phyloP scores from a whole-genome alignment of 2,329 filamentous ascomycete genomes.

The Apiospora arundinis region DNA sequence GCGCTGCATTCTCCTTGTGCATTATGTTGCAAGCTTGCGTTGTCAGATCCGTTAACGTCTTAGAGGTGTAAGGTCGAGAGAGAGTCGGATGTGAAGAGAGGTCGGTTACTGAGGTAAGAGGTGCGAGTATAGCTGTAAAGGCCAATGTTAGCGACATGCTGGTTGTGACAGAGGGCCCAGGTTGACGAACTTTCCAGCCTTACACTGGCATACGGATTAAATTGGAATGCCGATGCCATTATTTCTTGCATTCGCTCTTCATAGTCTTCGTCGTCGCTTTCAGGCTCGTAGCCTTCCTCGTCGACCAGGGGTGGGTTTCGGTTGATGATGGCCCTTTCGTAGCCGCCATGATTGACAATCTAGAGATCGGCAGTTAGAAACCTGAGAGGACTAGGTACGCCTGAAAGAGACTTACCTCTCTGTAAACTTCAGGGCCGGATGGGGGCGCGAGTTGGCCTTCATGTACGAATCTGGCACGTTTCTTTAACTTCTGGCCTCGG shows the following conservation, averaged over 20 bases:
- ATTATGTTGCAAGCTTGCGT: slow-evolving; percentile 73
- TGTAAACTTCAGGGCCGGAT: slow-evolving; percentile 71
- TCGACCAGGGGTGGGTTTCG: slow-evolving; percentile 76
- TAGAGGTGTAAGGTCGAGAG: slow-evolving; percentile 76
- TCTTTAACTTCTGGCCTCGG: slow-evolving; percentile 81
- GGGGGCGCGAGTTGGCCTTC: slow-evolving; percentile 72
- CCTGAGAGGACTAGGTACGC: slow-evolving; percentile 22
- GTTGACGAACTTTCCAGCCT: slow-evolving; percentile 69
- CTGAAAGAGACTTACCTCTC: slow-evolving; percentile 60
- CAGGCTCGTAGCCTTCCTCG: slow-evolving; percentile 78
- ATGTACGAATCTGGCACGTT: slow-evolving; percentile 73
- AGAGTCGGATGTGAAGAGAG: slow-evolving; percentile 76
- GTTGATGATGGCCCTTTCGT: slow-evolving; percentile 74
- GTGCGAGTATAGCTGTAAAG: slow-evolving; percentile 71
- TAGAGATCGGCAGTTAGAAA: slow-evolving; percentile 41
- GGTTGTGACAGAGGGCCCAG: background rate
- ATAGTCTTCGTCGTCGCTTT: slow-evolving; percentile 76
- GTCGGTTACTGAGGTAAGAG: slow-evolving; percentile 76
- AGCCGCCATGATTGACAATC: slow-evolving; percentile 77
- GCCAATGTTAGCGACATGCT: slow-evolving; percentile 36
- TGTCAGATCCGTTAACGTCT: slow-evolving; percentile 74
- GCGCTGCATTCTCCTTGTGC: slow-evolving; percentile 74
- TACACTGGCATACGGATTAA: slow-evolving; percentile 77
- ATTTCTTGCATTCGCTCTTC: slow-evolving; percentile 68
- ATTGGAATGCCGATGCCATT: slow-evolving; percentile 66